Conservation (phyloP, 1,284 basidiomycete genomes). For the Apiotrichum sp. region DNA sequence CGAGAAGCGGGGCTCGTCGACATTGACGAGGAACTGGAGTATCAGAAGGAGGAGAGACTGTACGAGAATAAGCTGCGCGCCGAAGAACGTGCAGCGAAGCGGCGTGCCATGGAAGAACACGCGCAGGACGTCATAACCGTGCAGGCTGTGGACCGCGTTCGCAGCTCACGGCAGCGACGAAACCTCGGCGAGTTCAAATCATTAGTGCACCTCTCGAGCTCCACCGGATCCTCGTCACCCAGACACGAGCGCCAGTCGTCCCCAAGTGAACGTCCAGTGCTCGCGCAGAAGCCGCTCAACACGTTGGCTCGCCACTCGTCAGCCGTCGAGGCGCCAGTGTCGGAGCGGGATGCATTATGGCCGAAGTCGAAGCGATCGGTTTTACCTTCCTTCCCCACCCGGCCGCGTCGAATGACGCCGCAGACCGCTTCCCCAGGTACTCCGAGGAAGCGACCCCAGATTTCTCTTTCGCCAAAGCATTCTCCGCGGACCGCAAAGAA, state of each 20-base stretch:
- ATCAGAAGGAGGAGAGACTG: neutral
- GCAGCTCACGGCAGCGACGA: neutral
- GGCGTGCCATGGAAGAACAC: constrained; percentile 4
- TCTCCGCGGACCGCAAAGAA: no score
- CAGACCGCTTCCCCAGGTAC: no score
- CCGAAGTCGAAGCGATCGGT: neutral
- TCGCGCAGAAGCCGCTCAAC: neutral
- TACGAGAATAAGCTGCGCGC: neutral
- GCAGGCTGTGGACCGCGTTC: neutral
- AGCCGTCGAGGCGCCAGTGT: constrained; percentile 5
- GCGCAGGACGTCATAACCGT: neutral
- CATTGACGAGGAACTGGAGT: neutral
- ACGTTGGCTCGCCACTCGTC: constrained; percentile 8
- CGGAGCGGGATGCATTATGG: constrained; percentile 3
- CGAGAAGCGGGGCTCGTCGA: neutral
- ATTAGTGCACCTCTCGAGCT: constrained; percentile 11
- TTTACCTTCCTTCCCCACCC: neutral
- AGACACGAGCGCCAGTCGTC: constrained; percentile 4
- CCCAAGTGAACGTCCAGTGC: constrained; percentile 3
- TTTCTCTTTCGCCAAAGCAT: no score
- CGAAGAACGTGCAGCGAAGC: constrained; percentile 4
- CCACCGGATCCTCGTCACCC: constrained; percentile 10
- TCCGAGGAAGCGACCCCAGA: no score
- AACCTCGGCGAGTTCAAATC: constrained; percentile 15
- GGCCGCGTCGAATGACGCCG: neutral